Percentiles rank a stretch among this genome's conserved stretches.
phyloP scores from a whole-genome alignment of 345 rosid genomes.

The Eucalyptus marginata region DNA sequence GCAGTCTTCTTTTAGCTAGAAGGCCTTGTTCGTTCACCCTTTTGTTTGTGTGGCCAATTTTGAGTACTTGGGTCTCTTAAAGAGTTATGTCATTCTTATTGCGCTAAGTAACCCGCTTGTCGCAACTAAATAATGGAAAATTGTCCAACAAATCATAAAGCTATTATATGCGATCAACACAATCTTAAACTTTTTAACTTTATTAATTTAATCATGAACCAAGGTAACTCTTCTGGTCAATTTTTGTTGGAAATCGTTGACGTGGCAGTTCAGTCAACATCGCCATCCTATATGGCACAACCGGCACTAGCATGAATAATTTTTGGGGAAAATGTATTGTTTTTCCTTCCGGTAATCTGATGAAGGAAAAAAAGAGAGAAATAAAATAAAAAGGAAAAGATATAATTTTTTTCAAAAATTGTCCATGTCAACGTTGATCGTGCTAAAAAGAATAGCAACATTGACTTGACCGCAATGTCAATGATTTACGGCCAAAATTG shows the following conservation, averaged over 20 bases:
- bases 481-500: fast-evolving
- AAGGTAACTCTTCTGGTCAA: fast-evolving
- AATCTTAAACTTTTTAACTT: too few relatives aligned
- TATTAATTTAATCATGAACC: neutral
- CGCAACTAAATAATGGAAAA: neutral
- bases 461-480: fast-evolving
- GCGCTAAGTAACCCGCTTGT: too few relatives aligned
- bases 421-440: fast-evolving
- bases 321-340: neutral
- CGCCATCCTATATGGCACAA: fast-evolving
- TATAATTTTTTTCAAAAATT: too few relatives aligned
- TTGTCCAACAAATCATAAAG: neutral
- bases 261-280: fast-evolving
- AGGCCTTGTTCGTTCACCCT: neutral
- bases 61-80: neutral
- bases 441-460: fast-evolving
- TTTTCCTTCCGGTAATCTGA: fast-evolving
- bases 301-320: fast-evolving
- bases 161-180: neutral
- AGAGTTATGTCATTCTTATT: neutral
- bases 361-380: neutral
- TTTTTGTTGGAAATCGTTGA: fast-evolving
- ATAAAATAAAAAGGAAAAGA: neutral
- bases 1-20: neutral
- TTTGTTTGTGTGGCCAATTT: neutral